These are phyloP conservation scores for Dictyostelium purpureum DNA, from an alignment of 78 protist genomes.

Conservation along the genomic window DNA sequence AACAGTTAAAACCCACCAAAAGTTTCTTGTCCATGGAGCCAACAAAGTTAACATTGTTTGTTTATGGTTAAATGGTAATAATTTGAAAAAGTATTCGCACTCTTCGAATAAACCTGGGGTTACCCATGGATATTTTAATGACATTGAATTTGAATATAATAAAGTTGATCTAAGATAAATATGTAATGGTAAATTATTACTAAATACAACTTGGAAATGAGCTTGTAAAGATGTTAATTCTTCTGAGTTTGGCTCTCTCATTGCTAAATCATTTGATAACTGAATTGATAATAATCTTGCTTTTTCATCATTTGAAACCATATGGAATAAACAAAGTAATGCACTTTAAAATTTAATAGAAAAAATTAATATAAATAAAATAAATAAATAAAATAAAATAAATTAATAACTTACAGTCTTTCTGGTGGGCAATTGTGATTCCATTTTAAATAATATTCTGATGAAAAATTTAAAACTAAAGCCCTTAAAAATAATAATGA, in stretches of 20 bases:
- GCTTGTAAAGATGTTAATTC: not conserved
- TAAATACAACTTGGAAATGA: not conserved
- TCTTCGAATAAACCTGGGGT: conserved; percentile 62
- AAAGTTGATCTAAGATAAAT: conserved; percentile 23
- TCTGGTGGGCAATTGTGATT: conserved; percentile 56
- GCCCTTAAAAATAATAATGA: conserved; percentile 39
- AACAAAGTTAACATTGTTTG: conserved; percentile 14
- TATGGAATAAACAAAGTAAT: conserved; percentile 26
- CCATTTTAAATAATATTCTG: conserved; percentile 13
- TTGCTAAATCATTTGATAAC: conserved; percentile 34
- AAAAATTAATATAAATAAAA: not conserved
- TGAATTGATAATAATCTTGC: conserved; percentile 34
- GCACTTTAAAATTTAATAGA: not conserved
- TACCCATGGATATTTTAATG: conserved; percentile 28
- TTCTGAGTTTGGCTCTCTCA: conserved; percentile 14
- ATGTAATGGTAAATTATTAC: not conserved
- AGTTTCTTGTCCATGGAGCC: conserved; percentile 72
- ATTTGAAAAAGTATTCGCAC: conserved; percentile 10
- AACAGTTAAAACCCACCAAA: conserved; percentile 26
- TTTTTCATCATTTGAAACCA: conserved; percentile 35
- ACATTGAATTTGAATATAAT: conserved; percentile 37
- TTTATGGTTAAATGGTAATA: conserved; percentile 4
- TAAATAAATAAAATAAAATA: not conserved
- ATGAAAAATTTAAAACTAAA: conserved; percentile 22
- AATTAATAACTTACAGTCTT: not conserved